Percentiles rank a stretch among this genome's conserved stretches.
Conservation (phyloP, 257 asterid genomes). For the Lantana camara region DNA sequence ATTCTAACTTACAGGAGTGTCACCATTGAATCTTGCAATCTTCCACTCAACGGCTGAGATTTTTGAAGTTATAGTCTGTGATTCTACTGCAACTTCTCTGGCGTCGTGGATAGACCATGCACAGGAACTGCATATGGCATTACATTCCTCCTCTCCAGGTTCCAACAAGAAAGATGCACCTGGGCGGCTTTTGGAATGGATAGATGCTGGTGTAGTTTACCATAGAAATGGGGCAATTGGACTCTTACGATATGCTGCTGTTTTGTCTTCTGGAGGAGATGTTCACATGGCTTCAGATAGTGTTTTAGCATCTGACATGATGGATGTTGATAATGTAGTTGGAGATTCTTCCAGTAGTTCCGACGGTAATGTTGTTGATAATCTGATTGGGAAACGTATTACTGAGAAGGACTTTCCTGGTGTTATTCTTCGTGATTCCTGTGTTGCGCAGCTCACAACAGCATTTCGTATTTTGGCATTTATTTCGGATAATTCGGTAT, state of each 20-base stretch:
- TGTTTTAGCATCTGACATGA: slow-evolving; percentile 84
- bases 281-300: slow-evolving; percentile 90
- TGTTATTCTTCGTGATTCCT: slow-evolving; percentile 82
- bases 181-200: slow-evolving; percentile 94
- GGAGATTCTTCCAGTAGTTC: slow-evolving; percentile 76
- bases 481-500: slow-evolving; percentile 83
- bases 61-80: slow-evolving; percentile 83
- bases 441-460: slow-evolving; percentile 85
- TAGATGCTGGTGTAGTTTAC: slow-evolving; percentile 96
- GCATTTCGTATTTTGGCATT: slow-evolving; percentile 90
- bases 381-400: slow-evolving; percentile 85
- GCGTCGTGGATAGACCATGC: slow-evolving; percentile 80
- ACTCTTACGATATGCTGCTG: slow-evolving; percentile 71
- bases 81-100: slow-evolving; percentile 85
- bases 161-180: slow-evolving; percentile 94
- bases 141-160: slow-evolving; percentile 72
- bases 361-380: slow-evolving; percentile 86
- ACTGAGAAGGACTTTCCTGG: slow-evolving; percentile 95
- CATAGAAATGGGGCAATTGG: slow-evolving; percentile 86
- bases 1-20: slow-evolving; percentile 56
- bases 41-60: slow-evolving; percentile 90
- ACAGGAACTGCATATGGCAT: slow-evolving; percentile 62
- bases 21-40: slow-evolving; percentile 79
- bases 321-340: slow-evolving; percentile 89
- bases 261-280: slow-evolving; percentile 94